These are phyloP conservation scores for Cyclaneusma minus DNA, from an alignment of 2,329 filamentous ascomycete genomes.

Conservation along the genomic window DNA sequence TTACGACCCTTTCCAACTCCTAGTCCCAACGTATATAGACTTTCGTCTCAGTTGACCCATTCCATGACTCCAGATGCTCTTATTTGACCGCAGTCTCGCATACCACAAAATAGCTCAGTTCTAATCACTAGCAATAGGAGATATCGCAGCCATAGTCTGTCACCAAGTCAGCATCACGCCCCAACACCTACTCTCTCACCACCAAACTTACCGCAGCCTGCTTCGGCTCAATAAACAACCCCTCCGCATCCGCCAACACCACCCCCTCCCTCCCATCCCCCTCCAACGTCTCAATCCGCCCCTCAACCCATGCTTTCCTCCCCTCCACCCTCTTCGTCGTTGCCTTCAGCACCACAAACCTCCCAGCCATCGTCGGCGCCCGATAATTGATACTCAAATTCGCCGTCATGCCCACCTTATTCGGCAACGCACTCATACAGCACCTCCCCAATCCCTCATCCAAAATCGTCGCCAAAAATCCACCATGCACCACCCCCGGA, in stretches of 20 bases:
- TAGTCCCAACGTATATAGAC: no score
- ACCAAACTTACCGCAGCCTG: conserved; percentile 64
- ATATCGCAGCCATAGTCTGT: no score
- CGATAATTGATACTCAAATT: conserved; percentile 74
- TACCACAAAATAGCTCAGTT: no score
- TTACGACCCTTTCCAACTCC: no score
- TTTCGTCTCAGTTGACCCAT: no score
- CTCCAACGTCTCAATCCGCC: conserved; percentile 65
- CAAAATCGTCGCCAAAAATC: conserved; percentile 77
- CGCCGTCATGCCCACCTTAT: conserved; percentile 75
- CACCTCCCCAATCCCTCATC: conserved; percentile 82
- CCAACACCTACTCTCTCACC: no score
- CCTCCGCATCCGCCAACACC: conserved; percentile 68
- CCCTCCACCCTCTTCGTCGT: conserved; percentile 77
- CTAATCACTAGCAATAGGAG: no score
- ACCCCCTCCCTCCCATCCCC: conserved; percentile 44
- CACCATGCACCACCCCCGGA: conserved; percentile 80
- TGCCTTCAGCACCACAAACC: conserved; percentile 64
- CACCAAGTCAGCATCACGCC: no score
- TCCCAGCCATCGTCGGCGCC: conserved; percentile 59
- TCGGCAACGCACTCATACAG: conserved; percentile 76
- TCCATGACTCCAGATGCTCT: no score
- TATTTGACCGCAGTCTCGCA: no score
- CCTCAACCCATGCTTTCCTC: conserved; percentile 87
- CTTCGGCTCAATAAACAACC: conserved; percentile 78